A percentile compares a stretch with the other conserved stretches of the same genome.
phyloP scores from a whole-genome alignment of 371 early-diverging fungal genomes.

The Nosema bombycis region DNA sequence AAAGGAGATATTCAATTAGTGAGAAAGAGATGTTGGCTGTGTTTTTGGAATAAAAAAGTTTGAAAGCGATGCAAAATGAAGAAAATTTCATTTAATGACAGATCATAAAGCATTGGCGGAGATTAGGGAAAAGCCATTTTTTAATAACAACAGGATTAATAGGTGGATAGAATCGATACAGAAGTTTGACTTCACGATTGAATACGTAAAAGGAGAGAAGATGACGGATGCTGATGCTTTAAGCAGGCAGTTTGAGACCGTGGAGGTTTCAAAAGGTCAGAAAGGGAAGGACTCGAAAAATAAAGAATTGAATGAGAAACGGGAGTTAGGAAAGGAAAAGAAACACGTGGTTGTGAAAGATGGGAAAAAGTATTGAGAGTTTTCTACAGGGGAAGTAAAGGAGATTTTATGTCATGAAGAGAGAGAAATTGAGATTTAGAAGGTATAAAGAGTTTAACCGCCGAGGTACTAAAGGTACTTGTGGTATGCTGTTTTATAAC shows the following conservation, averaged over 20 bases:
- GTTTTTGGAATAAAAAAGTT: constrained; percentile 45
- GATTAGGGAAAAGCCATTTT: constrained; percentile 36
- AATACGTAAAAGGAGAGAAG: constrained; percentile 35
- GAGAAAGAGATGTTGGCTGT: constrained; percentile 52
- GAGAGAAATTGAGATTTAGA: constrained; percentile 11
- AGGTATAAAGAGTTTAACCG: constrained; percentile 22
- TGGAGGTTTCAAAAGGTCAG: neutral
- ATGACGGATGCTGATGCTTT: constrained; percentile 39
- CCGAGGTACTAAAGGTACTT: constrained; percentile 10
- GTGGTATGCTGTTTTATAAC: no score
- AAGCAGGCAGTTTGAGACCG: constrained; percentile 19
- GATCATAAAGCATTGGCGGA: constrained; percentile 22
- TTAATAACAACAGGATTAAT: constrained; percentile 27
- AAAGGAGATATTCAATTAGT: constrained; percentile 38
- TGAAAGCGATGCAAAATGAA: constrained; percentile 36
- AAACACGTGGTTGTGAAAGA: neutral
- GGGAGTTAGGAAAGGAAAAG: neutral
- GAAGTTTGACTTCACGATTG: constrained; percentile 32
- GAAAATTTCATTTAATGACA: constrained; percentile 36
- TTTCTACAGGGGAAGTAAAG: neutral
- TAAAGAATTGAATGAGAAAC: neutral
- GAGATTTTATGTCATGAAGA: constrained; percentile 6
- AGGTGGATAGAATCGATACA: constrained; percentile 38
- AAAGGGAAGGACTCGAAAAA: neutral
- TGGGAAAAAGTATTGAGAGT: constrained; percentile 15